phyloP scores from a whole-genome alignment of 495 filamentous ascomycete species.

The Corynascus novoguineensis region DNA sequence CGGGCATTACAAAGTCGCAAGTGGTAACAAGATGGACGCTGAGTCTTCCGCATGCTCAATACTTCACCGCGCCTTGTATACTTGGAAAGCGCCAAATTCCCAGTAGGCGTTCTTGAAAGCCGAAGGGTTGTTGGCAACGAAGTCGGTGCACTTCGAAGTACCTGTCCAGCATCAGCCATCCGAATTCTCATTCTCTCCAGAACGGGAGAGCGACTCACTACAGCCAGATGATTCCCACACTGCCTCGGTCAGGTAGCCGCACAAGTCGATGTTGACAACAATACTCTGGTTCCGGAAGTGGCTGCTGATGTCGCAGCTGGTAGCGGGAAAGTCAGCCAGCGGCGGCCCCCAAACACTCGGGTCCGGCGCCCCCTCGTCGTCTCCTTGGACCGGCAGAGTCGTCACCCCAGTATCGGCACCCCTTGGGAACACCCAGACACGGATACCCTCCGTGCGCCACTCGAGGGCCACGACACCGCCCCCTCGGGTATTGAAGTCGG shows the following conservation, averaged over 20 bases:
- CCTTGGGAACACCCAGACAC: slow-evolving; percentile 56
- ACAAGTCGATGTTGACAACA: slow-evolving; percentile 64
- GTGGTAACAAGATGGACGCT: no score
- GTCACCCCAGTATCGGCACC: slow-evolving; percentile 46
- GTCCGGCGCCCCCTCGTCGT: slow-evolving; percentile 37
- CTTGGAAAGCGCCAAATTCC: slow-evolving; percentile 59
- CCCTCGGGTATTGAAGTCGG: slow-evolving; percentile 49
- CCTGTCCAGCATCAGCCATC: slow-evolving; percentile 17
- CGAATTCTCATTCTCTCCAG: not conserved
- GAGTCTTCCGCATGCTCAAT: not conserved
- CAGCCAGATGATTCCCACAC: slow-evolving; percentile 40
- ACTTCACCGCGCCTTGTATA: slow-evolving; percentile 44
- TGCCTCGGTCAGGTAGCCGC: slow-evolving; percentile 57
- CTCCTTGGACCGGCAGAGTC: not conserved
- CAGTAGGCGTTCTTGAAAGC: slow-evolving; percentile 62
- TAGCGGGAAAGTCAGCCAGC: slow-evolving; percentile 52
- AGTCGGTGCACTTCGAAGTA: slow-evolving; percentile 50
- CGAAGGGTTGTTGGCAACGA: slow-evolving; percentile 55
- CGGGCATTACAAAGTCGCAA: not conserved
- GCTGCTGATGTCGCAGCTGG: slow-evolving; percentile 52
- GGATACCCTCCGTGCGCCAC: slow-evolving; percentile 55
- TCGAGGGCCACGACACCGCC: slow-evolving; percentile 63
- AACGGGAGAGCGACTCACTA: slow-evolving; percentile 18
- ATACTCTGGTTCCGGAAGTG: slow-evolving; percentile 62
- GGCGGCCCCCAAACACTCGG: slow-evolving; percentile 57